Evolutionary conservation across 2,329 filamentous ascomycete genomes (phyloP).

Genomic region (Ophiostoma tasmaniense): DNA sequence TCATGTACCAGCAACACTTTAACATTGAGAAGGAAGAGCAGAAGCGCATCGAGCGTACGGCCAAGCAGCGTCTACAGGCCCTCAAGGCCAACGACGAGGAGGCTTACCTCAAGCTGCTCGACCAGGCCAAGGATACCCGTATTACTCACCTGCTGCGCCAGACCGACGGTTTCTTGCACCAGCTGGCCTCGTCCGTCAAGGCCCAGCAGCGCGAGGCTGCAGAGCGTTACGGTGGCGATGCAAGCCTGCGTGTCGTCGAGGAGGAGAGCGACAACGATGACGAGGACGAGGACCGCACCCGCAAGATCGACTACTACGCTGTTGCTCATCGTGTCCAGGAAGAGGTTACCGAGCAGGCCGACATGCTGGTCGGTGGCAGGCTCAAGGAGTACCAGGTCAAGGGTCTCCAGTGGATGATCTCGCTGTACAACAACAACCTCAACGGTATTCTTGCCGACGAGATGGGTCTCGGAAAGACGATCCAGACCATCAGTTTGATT

Average conservation of each 20-base stretch:
- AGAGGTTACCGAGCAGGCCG: conserved; percentile 74
- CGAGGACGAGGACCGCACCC: conserved; percentile 59
- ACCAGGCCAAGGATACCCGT: conserved; percentile 98
- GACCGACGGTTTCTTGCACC: conserved; percentile 93
- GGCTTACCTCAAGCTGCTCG: conserved; percentile 93
- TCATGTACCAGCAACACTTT: conserved; percentile 85
- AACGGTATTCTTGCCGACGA: conserved; percentile 98
- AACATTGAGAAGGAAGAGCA: conserved; percentile 99
- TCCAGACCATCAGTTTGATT: conserved; percentile 95
- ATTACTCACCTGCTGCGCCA: conserved; percentile 95
- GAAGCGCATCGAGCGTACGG: conserved; percentile 93
- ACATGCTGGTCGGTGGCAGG: conserved; percentile 80
- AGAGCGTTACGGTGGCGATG: conserved; percentile 70
- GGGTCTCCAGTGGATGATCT: conserved; percentile 99
- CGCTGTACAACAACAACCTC: conserved; percentile 98
- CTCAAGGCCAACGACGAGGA: conserved; percentile 99
- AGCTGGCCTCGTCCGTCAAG: conserved; percentile 90
- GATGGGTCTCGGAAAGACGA: conserved; percentile 99
- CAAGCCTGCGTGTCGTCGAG: conserved; percentile 45
- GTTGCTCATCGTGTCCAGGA: conserved; percentile 95
- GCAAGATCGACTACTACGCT: conserved; percentile 97
- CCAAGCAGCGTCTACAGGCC: conserved; percentile 98
- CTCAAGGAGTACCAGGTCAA: conserved; percentile 98
- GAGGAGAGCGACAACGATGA: conserved; percentile 60
- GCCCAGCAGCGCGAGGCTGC: conserved; percentile 79